Evolutionary conservation across 139 green algal genomes (phyloP).

Genomic region (Chlamydomonas sphaeroides): DNA sequence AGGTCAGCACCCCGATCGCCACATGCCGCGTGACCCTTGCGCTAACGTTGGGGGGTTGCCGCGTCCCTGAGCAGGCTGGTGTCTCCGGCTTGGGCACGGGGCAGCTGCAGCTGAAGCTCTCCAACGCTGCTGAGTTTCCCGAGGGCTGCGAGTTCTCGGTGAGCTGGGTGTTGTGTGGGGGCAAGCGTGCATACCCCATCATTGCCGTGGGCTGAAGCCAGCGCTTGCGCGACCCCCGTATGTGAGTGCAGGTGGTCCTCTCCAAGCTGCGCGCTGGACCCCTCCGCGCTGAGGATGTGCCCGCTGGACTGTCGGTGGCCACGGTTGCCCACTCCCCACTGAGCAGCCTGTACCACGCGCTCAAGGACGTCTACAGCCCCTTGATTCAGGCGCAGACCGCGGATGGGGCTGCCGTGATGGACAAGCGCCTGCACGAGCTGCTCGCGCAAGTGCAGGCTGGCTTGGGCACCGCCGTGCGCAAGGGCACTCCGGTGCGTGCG

Average conservation of each 20-base stretch:
- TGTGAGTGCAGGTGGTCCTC: constrained; percentile 67
- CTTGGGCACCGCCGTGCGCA: constrained; percentile 58
- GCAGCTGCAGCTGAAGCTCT: constrained; percentile 61
- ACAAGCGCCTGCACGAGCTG: constrained; percentile 62
- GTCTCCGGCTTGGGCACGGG: constrained; percentile 59
- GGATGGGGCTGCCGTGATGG: constrained; percentile 26
- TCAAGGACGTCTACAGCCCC: constrained; percentile 67
- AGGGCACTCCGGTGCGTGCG: constrained; percentile 43
- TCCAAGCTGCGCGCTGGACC: constrained; percentile 61
- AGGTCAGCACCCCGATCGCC: too few species aligned
- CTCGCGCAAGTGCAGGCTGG: constrained; percentile 69
- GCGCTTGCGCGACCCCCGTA: too few species aligned
- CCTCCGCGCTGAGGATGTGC: constrained; percentile 53
- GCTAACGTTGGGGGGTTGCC: too few species aligned
- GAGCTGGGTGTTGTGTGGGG: too few species aligned
- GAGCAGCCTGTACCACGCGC: constrained; percentile 66
- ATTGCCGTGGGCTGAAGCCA: too few species aligned
- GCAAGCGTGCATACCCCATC: too few species aligned
- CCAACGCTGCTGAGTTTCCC: constrained; percentile 56
- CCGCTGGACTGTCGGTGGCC: constrained; percentile 58
- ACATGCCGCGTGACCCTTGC: too few species aligned
- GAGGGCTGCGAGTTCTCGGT: constrained; percentile 68
- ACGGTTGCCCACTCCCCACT: constrained; percentile 62
- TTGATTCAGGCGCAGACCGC: constrained; percentile 41
- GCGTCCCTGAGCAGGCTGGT: constrained; percentile 67